Base-by-base conservation (phyloP, 1,284 basidiomycete species). In the Tilletia indica region DNA sequence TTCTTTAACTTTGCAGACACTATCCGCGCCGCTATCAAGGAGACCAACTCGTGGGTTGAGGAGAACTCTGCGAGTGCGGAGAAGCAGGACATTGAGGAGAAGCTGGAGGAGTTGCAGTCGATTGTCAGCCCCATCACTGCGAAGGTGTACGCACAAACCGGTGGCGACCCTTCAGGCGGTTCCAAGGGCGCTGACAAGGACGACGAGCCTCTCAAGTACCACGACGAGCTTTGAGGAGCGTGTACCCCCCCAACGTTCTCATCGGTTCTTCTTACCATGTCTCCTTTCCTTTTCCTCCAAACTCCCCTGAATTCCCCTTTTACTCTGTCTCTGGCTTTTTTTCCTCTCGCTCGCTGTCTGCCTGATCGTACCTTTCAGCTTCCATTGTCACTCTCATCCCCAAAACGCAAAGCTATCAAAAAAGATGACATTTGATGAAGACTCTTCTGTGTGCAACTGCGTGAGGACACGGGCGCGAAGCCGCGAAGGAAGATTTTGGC, bases 81-180 rank as follows among this genome's bases (percentile, higher is more conserved):
- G 78, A 78, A 76, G 31, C 75, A 77, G 66, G 82, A 84, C 75
- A 82, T 84, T 70, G 82, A 84, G 76, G 82, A 84, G 77, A 79
- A 84, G 78, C 76, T 84, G 68, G 75, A 72, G 48, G 81, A 83
- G 77, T 76, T 84, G 71, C 82, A 84, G 78, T 79, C 82, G 56
- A 78, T 78, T 51, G 76, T 84, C 61, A 76, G 78, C 5, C 82
- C 82, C 67, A 84, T 84, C 78, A 84, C 82, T 31, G 77, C 80
- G 68, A 83, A 84, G 79, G 77, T 84, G 69, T 84, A 84, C 81
- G 72, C 76, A 70, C 74, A 75, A 45, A 67, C 73, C 34, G 74
- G 58, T 63, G 74, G 66, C 21, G 72, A 66, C n/a, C 70, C 72
- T n/a, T 68, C 70, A 9, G 74, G 76, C 38, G 73, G 72, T 51